Conservation (phyloP, 108 stramenopile genomes). For the Licmophora abbreviata region DNA sequence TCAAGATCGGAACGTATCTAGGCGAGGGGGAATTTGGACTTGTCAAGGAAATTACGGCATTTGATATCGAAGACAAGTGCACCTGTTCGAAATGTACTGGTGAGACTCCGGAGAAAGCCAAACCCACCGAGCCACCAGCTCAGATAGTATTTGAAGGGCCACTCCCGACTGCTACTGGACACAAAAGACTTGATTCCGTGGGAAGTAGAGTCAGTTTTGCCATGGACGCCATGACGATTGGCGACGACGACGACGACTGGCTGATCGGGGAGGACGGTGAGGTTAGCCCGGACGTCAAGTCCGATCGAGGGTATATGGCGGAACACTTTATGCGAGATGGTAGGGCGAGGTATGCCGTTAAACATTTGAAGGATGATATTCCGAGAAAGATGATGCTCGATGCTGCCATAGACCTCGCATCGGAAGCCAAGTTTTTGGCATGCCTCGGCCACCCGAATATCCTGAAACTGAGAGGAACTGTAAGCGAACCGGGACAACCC, state of each 20-base stretch:
- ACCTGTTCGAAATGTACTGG: background rate
- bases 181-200: background rate
- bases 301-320: background rate
- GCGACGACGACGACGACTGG: background rate
- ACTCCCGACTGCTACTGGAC: background rate
- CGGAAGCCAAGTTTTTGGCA: conserved; percentile 63
- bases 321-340: background rate
- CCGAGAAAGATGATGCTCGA: background rate
- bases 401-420: conserved; percentile 45
- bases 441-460: conserved; percentile 60
- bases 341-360: background rate
- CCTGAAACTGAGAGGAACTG: conserved; percentile 45
- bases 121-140: background rate
- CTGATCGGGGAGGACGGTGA: background rate
- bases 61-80: background rate
- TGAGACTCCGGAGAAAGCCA: background rate
- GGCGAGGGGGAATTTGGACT: conserved; percentile 1
- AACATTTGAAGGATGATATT: background rate
- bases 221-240: background rate
- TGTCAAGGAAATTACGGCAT: background rate
- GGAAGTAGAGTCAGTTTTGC: background rate
- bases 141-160: background rate
- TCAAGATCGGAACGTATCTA: background rate
- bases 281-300: background rate
- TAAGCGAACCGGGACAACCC: conserved; percentile 30